phyloP scores from a whole-genome alignment of 1,139 yeast genomes.

The Groenewaldozyma sp. region DNA sequence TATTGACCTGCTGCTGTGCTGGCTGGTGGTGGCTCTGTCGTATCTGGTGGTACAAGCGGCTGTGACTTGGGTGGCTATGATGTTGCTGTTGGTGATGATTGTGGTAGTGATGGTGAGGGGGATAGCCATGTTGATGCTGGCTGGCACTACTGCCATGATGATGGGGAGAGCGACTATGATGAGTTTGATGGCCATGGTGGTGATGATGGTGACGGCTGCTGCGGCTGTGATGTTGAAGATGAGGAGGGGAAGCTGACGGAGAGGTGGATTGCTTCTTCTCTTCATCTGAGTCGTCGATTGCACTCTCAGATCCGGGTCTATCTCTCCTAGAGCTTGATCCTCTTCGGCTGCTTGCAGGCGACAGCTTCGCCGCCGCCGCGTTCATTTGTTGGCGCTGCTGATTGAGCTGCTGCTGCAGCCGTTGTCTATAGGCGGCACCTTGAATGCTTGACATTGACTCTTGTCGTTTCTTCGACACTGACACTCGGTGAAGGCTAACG shows the following conservation, averaged over 20 bases:
- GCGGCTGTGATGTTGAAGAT: no score
- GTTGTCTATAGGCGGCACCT: neutral
- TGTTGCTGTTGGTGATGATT: neutral
- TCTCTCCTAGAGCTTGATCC: neutral
- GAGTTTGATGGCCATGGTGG: neutral
- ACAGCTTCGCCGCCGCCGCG: no score
- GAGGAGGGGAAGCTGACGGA: no score
- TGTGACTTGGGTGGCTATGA: no score
- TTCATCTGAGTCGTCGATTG: neutral
- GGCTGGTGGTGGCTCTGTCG: no score
- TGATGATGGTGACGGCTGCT: neutral
- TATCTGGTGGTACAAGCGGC: neutral
- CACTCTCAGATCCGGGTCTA: neutral
- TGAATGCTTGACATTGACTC: conserved; percentile 3
- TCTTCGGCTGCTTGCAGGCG: neutral
- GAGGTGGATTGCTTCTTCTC: neutral
- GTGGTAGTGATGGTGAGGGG: conserved; percentile 1
- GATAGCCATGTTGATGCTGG: no score
- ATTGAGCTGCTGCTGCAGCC: conserved; percentile 6
- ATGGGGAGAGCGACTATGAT: no score
- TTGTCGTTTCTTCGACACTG: neutral
- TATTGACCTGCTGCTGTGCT: no score
- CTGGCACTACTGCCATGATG: no score
- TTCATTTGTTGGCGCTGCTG: conserved; percentile 5
- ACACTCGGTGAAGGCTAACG: neutral